Evolutionary conservation across 768 basidiomycete genomes (phyloP).

Genomic region (Fomitopsis pulvina): DNA sequence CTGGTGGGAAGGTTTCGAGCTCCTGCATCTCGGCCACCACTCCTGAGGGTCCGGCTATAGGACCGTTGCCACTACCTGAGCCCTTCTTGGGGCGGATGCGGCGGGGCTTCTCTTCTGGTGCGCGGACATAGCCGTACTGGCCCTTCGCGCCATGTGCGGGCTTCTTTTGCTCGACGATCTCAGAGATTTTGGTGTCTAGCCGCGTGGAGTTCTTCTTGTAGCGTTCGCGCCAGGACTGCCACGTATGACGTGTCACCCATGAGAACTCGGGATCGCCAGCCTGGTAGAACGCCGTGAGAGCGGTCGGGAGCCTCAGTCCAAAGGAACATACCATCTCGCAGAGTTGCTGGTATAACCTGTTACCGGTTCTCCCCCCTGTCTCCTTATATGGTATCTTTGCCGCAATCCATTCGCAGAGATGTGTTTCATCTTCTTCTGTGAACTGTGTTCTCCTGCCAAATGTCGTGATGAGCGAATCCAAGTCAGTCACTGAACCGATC

Average conservation of each 20-base stretch:
- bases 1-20: conserved; percentile 14
- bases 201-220: conserved; percentile 78
- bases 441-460: conserved; percentile 65
- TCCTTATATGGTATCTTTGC: conserved; percentile 79
- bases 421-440: conserved; percentile 68
- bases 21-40: conserved; percentile 2
- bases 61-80: conserved; percentile 4
- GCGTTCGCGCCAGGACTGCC: conserved; percentile 87
- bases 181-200: conserved; percentile 56
- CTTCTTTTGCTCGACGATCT: conserved; percentile 65
- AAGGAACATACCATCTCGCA: conserved; percentile 53
- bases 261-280: conserved; percentile 61
- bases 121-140: conserved; percentile 76
- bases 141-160: conserved; percentile 69
- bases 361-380: conserved; percentile 76
- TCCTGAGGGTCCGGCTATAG: conserved; percentile 10
- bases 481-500: not conserved
- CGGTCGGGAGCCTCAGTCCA: not conserved
- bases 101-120: conserved; percentile 63
- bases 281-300: conserved; percentile 27
- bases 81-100: conserved; percentile 16
- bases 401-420: conserved; percentile 75
- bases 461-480: not conserved
- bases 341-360: conserved; percentile 76
- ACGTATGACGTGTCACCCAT: conserved; percentile 80